phyloP scores from a whole-genome alignment of 257 asterid species.

The Haberlea rhodopensis region DNA sequence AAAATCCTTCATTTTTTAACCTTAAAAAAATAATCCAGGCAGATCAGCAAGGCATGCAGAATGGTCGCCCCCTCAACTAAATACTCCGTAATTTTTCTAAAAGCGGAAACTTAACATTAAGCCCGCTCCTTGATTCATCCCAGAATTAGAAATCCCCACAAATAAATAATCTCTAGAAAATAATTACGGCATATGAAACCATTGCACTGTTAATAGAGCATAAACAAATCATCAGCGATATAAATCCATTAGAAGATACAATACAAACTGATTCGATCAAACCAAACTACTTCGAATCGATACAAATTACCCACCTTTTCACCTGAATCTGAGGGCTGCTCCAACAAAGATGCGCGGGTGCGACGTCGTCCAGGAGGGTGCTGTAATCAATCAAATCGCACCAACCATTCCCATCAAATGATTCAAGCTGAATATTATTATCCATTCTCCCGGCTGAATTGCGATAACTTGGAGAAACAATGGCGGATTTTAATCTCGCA shows the following conservation, averaged over 20 bases:
- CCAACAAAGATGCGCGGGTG: slow-evolving; percentile 43
- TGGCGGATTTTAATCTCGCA: neutral
- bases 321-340: slow-evolving; percentile 32
- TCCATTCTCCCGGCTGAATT: slow-evolving; percentile 29
- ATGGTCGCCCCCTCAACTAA: too few species aligned
- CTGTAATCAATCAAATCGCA: slow-evolving; percentile 47
- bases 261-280: neutral
- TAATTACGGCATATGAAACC: too few species aligned
- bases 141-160: neutral
- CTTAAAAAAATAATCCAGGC: neutral
- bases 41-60: neutral
- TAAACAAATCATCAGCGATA: too few species aligned
- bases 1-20: neutral
- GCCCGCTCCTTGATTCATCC: neutral
- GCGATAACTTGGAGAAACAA: slow-evolving; percentile 19
- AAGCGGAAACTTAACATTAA: neutral
- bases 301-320: slow-evolving; percentile 30
- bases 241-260: neutral
- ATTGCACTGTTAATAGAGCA: too few species aligned
- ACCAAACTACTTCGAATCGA: neutral
- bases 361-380: slow-evolving; percentile 42
- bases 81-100: too few species aligned
- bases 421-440: slow-evolving; percentile 30
- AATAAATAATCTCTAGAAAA: too few species aligned
- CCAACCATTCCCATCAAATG: slow-evolving; percentile 46